A percentile compares a stretch with the other conserved stretches of the same genome.
These are phyloP conservation scores for Aspergillus uvarum DNA, from an alignment of 2,329 filamentous ascomycete genomes.

Conservation along the genomic window DNA sequence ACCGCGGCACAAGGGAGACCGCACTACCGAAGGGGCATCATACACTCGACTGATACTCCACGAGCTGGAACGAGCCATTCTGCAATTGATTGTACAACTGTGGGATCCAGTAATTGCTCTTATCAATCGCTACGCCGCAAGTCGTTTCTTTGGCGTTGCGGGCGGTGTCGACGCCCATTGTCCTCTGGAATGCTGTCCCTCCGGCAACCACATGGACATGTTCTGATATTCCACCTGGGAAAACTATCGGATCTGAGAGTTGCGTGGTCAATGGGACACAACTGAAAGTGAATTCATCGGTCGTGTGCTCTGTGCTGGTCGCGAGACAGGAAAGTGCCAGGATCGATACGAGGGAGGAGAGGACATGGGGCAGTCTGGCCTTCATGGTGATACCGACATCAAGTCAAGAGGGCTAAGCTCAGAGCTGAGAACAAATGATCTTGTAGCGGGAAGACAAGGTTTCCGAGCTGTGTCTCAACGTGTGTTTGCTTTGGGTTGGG, in stretches of 20 bases:
- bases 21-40: not conserved
- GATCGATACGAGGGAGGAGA: not conserved
- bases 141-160: slow-evolving; percentile 43
- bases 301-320: not conserved
- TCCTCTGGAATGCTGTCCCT: slow-evolving; percentile 65
- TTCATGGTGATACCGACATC: not conserved
- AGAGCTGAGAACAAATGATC: not conserved
- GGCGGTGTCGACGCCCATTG: slow-evolving; percentile 61
- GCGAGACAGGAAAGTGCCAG: not conserved
- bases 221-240: slow-evolving; percentile 55
- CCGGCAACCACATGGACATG: slow-evolving; percentile 72
- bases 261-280: slow-evolving; percentile 32
- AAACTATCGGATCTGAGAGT: slow-evolving; percentile 64
- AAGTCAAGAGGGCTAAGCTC: not conserved
- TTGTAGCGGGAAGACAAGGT: not conserved
- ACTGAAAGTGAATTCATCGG: slow-evolving; percentile 23
- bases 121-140: slow-evolving; percentile 66
- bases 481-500: not conserved
- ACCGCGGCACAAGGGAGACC: not conserved
- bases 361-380: not conserved
- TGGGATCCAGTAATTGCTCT: slow-evolving; percentile 77
- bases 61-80: slow-evolving; percentile 19
- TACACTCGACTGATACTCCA: slow-evolving; percentile 21
- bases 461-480: not conserved
- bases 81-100: slow-evolving; percentile 59